Conservation (phyloP, 805 yeast species). For the Saccharomycopsis fodiens region DNA sequence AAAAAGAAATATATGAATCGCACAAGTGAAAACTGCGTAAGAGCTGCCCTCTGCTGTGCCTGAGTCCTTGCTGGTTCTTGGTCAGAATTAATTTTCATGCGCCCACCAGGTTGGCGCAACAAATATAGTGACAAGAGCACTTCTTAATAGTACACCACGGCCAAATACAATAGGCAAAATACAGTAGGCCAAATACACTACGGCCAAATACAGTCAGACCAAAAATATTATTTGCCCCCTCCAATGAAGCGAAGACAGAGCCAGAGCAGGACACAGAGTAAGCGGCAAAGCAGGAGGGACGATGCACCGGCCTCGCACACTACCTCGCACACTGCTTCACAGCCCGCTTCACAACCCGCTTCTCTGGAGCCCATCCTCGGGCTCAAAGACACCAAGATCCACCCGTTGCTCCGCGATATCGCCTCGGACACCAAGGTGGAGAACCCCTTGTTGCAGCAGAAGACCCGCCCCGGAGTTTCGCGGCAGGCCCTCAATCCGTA, state of each 20-base stretch:
- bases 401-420: constrained; percentile 26
- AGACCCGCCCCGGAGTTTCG: constrained; percentile 14
- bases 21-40: no score
- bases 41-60: no score
- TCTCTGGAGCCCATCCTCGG: no score
- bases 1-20: no score
- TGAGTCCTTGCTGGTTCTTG: not conserved
- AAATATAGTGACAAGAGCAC: not conserved
- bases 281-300: no score
- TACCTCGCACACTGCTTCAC: no score
- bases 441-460: constrained; percentile 6
- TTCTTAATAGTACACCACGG: constrained; percentile 4
- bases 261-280: no score
- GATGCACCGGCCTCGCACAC: no score
- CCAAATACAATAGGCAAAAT: not conserved
- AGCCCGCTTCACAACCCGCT: no score
- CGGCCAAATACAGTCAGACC: no score
- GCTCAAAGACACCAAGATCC: constrained; percentile 24
- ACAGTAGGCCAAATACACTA: not conserved
- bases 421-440: not conserved
- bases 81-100: not conserved
- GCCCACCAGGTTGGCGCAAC: not conserved
- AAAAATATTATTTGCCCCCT: no score
- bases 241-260: no score
- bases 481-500: constrained; percentile 32